Percentiles rank a stretch among this genome's conserved stretches.
phyloP scores from a whole-genome alignment of 768 basidiomycete genomes.

The Lactifluus hygrophoroides region DNA sequence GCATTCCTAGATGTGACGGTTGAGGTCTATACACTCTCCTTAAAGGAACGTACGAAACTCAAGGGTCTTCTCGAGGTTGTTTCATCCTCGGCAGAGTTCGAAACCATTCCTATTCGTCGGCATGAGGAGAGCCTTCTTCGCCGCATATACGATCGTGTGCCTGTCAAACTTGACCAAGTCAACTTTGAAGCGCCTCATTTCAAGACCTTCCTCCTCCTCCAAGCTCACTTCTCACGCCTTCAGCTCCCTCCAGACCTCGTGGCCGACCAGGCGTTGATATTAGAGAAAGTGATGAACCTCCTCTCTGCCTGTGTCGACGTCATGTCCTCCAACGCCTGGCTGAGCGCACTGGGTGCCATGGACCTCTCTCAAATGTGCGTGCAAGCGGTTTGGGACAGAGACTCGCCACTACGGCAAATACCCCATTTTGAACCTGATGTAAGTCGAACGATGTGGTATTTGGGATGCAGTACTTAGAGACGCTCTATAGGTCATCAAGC shows the following conservation, averaged over 20 bases:
- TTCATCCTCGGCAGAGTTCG: constrained; percentile 95
- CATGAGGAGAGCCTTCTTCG: constrained; percentile 82
- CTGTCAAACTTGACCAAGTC: constrained; percentile 77
- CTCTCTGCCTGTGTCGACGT: constrained; percentile 95
- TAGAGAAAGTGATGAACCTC: constrained; percentile 85
- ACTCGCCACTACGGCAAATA: constrained; percentile 91
- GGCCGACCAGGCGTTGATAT: constrained; percentile 80
- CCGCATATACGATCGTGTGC: constrained; percentile 91
- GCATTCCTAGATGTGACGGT: constrained; percentile 74
- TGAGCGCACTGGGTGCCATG: constrained; percentile 94
- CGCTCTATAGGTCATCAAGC: constrained; percentile 53
- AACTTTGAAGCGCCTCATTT: constrained; percentile 95
- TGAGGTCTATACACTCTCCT: constrained; percentile 91
- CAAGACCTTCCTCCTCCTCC: constrained; percentile 95
- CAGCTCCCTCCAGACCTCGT: constrained; percentile 89
- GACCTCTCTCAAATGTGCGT: constrained; percentile 98
- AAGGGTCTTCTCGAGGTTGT: constrained; percentile 96
- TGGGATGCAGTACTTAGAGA: neutral
- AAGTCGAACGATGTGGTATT: constrained; percentile 17
- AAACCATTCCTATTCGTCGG: constrained; percentile 86
- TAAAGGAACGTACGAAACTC: constrained; percentile 94
- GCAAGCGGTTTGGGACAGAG: constrained; percentile 95
- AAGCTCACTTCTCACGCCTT: constrained; percentile 93
- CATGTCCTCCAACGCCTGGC: constrained; percentile 94
- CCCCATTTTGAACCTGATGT: constrained; percentile 94